Conservation (phyloP, 1,284 basidiomycete species). For the Ustilago curta region DNA sequence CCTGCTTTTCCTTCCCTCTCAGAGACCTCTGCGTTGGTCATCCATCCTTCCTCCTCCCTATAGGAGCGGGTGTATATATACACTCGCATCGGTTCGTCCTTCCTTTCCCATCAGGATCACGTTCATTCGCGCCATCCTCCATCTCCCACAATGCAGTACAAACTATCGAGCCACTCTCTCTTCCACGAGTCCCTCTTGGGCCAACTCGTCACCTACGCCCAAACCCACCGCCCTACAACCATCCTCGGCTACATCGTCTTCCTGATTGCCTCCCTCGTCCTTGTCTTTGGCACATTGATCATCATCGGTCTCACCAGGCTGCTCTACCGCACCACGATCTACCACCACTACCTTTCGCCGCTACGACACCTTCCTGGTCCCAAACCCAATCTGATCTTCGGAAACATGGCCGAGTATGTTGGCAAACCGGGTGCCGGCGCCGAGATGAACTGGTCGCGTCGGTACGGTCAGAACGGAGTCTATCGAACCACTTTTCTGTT, state of each 20-base stretch:
- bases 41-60: too few relatives aligned
- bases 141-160: conserved; percentile 24
- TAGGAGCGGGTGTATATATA: too few relatives aligned
- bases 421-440: conserved; percentile 32
- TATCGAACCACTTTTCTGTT: conserved; percentile 44
- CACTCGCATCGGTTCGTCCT: too few relatives aligned
- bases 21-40: too few relatives aligned
- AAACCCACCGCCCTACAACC: conserved; percentile 19
- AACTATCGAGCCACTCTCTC: conserved; percentile 21
- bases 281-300: conserved; percentile 11
- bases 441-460: conserved; percentile 40
- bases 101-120: too few relatives aligned
- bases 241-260: conserved; percentile 9
- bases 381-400: conserved; percentile 35
- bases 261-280: conserved; percentile 1
- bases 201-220: conserved; percentile 13
- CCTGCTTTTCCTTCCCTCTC: too few relatives aligned
- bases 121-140: neutral
- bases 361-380: conserved; percentile 50
- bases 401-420: conserved; percentile 42
- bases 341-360: conserved; percentile 43
- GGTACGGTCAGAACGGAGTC: conserved; percentile 34
- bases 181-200: conserved; percentile 27
- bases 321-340: conserved; percentile 43
- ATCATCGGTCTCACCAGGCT: conserved; percentile 13